A percentile compares a stretch with the other conserved stretches of the same genome.
Conservation (phyloP, 768 basidiomycete genomes). For the Termitomyces sp. region DNA sequence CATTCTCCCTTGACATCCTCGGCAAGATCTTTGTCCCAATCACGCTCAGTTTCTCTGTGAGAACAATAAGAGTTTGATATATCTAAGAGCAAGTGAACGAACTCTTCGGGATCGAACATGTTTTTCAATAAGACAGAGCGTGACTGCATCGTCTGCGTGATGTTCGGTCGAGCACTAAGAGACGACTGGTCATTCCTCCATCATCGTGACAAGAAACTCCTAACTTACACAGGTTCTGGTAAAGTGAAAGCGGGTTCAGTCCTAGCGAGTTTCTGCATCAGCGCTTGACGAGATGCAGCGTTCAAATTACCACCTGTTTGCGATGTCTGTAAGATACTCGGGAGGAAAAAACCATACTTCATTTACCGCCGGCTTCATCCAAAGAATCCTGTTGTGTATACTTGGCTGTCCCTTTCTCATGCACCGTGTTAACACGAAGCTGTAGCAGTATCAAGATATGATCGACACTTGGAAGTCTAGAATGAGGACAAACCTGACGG, state of each 20-base stretch:
- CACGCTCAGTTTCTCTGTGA: slow-evolving; percentile 83
- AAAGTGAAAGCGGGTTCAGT: slow-evolving; percentile 60
- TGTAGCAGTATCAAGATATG: slow-evolving; percentile 21
- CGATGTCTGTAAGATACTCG: slow-evolving; percentile 7
- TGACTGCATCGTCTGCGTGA: slow-evolving; percentile 85
- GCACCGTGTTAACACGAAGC: slow-evolving; percentile 89
- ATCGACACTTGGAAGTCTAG: not conserved
- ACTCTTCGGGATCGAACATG: slow-evolving; percentile 99
- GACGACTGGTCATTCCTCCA: slow-evolving; percentile 13
- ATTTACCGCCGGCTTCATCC: slow-evolving; percentile 83
- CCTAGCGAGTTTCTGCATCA: slow-evolving; percentile 99
- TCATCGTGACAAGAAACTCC: slow-evolving; percentile 2
- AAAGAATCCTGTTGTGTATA: slow-evolving; percentile 76
- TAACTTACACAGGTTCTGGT: slow-evolving; percentile 57
- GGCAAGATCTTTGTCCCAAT: slow-evolving; percentile 95
- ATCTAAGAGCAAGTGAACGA: slow-evolving; percentile 22
- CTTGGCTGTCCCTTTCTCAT: slow-evolving; percentile 78
- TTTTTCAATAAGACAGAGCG: slow-evolving; percentile 86
- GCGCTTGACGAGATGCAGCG: slow-evolving; percentile 95
- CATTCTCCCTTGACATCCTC: slow-evolving; percentile 97
- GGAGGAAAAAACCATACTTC: not conserved
- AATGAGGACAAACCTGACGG: slow-evolving; percentile 58
- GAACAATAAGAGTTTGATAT: not conserved
- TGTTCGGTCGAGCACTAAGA: slow-evolving; percentile 65
- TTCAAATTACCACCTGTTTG: slow-evolving; percentile 89